Percentiles rank a stretch among this genome's conserved stretches.
Evolutionary conservation across 2,329 filamentous ascomycete genomes (phyloP).

Genomic region (Neopestalotiopsis sp.): DNA sequence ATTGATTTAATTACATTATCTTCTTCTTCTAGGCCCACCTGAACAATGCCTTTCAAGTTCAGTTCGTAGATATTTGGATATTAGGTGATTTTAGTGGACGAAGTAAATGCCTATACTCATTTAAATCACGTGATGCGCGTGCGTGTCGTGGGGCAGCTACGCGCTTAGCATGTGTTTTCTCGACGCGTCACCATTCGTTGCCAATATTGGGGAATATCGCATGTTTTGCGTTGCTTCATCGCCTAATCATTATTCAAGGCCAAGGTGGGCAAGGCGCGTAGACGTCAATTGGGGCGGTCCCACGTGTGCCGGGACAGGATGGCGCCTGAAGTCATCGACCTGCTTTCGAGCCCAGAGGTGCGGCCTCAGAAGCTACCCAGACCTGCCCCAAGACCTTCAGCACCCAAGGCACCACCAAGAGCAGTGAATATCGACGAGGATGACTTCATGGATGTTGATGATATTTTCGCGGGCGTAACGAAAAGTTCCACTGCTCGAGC

Average conservation of each 20-base stretch:
- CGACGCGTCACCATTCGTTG: background rate
- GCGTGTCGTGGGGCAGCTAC: background rate
- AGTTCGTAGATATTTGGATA: too few relatives aligned
- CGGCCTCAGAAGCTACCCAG: constrained; percentile 17
- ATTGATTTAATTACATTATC: too few relatives aligned
- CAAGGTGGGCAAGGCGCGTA: background rate
- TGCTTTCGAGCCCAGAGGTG: constrained; percentile 38
- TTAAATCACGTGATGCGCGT: constrained; percentile 8
- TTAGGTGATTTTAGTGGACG: too few relatives aligned
- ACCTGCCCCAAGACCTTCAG: background rate
- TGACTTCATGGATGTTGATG: constrained; percentile 14
- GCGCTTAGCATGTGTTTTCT: background rate
- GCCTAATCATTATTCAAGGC: background rate
- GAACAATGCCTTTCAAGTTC: too few relatives aligned
- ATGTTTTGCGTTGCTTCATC: background rate
- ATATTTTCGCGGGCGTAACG: background rate
- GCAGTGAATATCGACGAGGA: constrained; percentile 21
- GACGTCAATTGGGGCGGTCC: background rate
- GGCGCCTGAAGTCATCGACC: constrained; percentile 40
- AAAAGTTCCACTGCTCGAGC: background rate
- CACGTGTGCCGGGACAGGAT: background rate
- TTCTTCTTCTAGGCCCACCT: too few relatives aligned
- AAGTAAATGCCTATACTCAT: background rate
- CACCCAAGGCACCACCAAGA: constrained; percentile 17
- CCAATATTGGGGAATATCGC: background rate